A percentile compares a stretch with the other conserved stretches of the same genome.
Conservation (phyloP, 768 basidiomycete species). For the Hygrocybe punicea region DNA sequence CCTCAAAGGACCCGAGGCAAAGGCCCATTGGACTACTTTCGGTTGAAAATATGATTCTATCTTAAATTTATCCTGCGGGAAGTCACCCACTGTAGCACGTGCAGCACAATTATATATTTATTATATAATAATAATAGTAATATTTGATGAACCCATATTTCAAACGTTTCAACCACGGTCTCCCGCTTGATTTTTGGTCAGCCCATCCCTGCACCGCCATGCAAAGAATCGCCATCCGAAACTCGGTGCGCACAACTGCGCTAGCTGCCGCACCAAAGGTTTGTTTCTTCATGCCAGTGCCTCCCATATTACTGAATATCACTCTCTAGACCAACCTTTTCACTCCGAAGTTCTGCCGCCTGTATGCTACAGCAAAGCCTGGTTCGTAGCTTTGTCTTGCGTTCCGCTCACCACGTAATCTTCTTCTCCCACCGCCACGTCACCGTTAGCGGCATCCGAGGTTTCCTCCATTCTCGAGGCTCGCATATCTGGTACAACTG, state of each 20-base stretch:
- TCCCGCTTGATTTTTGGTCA: background rate
- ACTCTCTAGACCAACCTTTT: slow-evolving; percentile 47
- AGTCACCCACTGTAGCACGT: too few relatives aligned
- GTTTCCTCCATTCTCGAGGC: slow-evolving; percentile 99
- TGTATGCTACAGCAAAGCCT: slow-evolving; percentile 98
- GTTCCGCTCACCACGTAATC: too few relatives aligned
- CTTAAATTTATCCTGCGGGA: too few relatives aligned
- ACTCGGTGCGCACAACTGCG: slow-evolving; percentile 74
- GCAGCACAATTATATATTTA: too few relatives aligned
- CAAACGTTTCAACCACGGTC: background rate
- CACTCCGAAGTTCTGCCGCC: slow-evolving; percentile 59
- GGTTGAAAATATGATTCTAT: too few relatives aligned
- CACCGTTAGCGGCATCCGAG: slow-evolving; percentile 84
- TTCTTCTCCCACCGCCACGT: too few relatives aligned
- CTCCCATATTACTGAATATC: slow-evolving; percentile 16
- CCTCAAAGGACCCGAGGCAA: too few relatives aligned
- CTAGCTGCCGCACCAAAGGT: slow-evolving; percentile 69
- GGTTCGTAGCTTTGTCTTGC: slow-evolving; percentile 49
- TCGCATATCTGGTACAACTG: slow-evolving; percentile 88
- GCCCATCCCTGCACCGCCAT: slow-evolving; percentile 29
- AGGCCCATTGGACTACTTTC: too few relatives aligned
- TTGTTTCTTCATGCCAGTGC: slow-evolving; percentile 21
- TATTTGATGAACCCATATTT: too few relatives aligned
- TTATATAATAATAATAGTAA: too few relatives aligned
- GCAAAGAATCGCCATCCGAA: slow-evolving; percentile 85